Evolutionary conservation across 352 stramenopile genomes (phyloP), one percentile per base, ranked within the genome.

Genomic region (Pythium dissotocum): DNA sequence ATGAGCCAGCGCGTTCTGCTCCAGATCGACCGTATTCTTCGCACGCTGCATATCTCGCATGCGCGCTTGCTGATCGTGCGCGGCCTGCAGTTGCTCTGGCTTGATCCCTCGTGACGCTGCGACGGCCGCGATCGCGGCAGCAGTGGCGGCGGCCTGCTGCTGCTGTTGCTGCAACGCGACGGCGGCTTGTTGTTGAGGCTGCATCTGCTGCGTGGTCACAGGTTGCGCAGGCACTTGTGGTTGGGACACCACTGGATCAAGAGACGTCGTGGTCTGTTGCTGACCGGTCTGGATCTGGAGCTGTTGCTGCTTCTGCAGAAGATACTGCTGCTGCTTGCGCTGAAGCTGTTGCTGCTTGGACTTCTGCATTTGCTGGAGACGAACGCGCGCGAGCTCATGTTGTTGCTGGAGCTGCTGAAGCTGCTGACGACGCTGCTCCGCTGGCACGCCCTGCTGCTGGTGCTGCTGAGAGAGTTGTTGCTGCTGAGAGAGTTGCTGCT

Each of bases 401-500:
- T 42, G 36, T 12, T 95, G 83, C 42, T 93, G 85, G 46, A 93
- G 66, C 10, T 91, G 87, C 63, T 91, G 83, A 21, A 93, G 65
- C 62, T 93, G 85, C 56, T 89, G 83, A 4, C 83, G 80, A 35
- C 83, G 77, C 68, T 84, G 67, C 33, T 95, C 85, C 6, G 79
- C 76, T 1, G 85, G 75, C 0, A 89, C 73, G 9, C 76, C 80
- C 57, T 92, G 80, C 36, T 90, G 82, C 46, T 90, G 81, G 42
- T 93, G 85, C 38, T 91, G 82, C 58, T 87, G 80, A 0, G 83
- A 72, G 8, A 95, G 70, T 33, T 92, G 82, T 55, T 95, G 84
- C 44, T 95, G 87, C 61, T 93, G 85, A 38, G 86, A 79, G 58
- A 91, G 63, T 36, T 95, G 87, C 52, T 92, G 80, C 52, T 92